These are phyloP conservation scores for Calocybe gambosa DNA, from an alignment of 1,284 basidiomycete genomes.

Conservation along the genomic window DNA sequence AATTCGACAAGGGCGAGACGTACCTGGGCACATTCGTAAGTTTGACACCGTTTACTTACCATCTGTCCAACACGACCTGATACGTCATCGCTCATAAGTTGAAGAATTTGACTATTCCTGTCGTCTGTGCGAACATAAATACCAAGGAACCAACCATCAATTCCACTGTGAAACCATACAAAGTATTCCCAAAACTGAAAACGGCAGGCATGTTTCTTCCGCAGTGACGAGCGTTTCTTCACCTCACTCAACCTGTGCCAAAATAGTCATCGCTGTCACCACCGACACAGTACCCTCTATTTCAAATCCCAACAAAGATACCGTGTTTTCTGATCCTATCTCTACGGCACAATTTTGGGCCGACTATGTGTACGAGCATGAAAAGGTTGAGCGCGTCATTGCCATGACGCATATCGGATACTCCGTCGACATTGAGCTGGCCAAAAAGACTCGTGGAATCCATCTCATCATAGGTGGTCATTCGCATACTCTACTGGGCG, in stretches of 20 bases:
- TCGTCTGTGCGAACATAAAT: conserved; percentile 7
- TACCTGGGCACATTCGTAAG: conserved; percentile 7
- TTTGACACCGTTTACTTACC: neutral
- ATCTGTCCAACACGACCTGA: neutral
- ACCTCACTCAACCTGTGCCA: neutral
- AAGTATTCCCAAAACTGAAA: conserved; percentile 6
- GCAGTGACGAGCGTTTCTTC: neutral
- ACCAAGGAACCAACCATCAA: conserved; percentile 9
- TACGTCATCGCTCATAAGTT: neutral
- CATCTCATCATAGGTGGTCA: conserved; percentile 9
- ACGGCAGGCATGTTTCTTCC: conserved; percentile 5
- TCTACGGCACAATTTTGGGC: conserved; percentile 10
- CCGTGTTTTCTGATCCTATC: conserved; percentile 11
- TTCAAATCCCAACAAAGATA: conserved; percentile 9
- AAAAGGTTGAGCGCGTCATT: conserved; percentile 8
- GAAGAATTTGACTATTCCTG: conserved; percentile 7
- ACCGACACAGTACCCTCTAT: conserved; percentile 10
- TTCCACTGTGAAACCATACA: conserved; percentile 9
- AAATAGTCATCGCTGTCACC: conserved; percentile 10
- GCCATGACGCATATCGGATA: conserved; percentile 11
- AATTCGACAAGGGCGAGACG: conserved; percentile 9
- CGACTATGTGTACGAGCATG: conserved; percentile 9
- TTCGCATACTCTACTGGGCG: conserved; percentile 9
- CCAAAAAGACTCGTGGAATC: conserved; percentile 7
- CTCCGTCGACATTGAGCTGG: conserved; percentile 8